Base-by-base conservation (phyloP, 345 rosid species). In the Rubroshorea leprosula region DNA sequence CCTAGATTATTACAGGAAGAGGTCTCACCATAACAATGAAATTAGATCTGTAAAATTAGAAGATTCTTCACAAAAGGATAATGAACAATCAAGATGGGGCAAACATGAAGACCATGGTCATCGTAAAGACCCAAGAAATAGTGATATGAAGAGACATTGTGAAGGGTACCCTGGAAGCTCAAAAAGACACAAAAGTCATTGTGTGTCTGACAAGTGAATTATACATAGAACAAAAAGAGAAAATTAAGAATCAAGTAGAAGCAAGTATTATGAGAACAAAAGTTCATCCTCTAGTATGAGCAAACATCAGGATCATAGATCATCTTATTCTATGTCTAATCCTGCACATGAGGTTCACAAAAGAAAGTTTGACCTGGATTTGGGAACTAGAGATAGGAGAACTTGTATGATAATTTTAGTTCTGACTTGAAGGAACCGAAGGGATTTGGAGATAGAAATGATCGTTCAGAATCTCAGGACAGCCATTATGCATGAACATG, bases 361-460 rank as follows among this genome's bases (percentile, higher is more conserved):
- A 17, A 55, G 50, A 13, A 66, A 38, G 61, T 56, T 66, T 58
- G 47, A 50, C 48, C 22, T 38, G 47, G 70, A 58, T 23, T 66
- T 54, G 21, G 70, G 53, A 64, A 39, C 2, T 44, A 67, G 65
- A 41, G 69, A 70, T 46, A 74, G 65, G 41, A 49, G 60, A 61
- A n/a, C 49, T 48, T 38, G 5, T 65, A 51, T 59, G 73, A 60
- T 12, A 62, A 72, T 49, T 67, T 38, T 51, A 58, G 48, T 58
- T 62, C 75, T 47, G 64, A 68, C 41, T 21, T 64, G 44, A 17
- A 15, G 49, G 62, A 39, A 17, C 68, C 73, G 31, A 64, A 68
- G 68, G 66, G 66, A 56, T 86, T 87, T 78, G 86, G 76, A 48
- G 96, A 89, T 78, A 74, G 99, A 73, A 85, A 93, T 68, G 71